Conservation (phyloP, 1,139 yeast genomes). For the Yueomyces sp. region DNA sequence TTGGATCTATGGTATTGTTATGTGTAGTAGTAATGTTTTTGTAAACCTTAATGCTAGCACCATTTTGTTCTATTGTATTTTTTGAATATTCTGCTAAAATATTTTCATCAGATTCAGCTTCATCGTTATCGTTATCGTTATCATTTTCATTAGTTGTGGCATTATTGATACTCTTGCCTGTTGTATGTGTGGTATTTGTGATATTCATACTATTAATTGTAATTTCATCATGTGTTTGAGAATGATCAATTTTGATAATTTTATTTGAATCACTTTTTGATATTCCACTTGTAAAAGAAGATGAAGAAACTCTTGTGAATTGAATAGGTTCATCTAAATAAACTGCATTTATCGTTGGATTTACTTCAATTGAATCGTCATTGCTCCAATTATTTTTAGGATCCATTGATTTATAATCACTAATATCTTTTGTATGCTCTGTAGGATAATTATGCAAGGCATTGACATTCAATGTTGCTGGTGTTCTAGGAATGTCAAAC, state of each 20-base stretch:
- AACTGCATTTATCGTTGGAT: conserved; percentile 4
- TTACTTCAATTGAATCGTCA: conserved; percentile 24
- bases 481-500: conserved; percentile 38
- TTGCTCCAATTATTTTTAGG: conserved; percentile 3
- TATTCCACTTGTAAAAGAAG: conserved; percentile 18
- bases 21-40: too few relatives aligned
- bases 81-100: not conserved
- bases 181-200: not conserved
- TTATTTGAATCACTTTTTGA: conserved; percentile 7
- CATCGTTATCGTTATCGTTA: not conserved
- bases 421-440: not conserved
- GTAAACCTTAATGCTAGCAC: too few relatives aligned
- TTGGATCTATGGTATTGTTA: not conserved
- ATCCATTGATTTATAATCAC: conserved; percentile 8
- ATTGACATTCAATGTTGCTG: conserved; percentile 46
- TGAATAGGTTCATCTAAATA: conserved; percentile 28
- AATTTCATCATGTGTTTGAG: not conserved
- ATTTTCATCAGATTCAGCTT: not conserved
- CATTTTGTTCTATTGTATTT: not conserved
- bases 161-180: not conserved
- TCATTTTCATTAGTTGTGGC: not conserved
- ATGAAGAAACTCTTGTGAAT: conserved; percentile 29
- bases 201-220: not conserved
- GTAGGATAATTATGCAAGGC: conserved; percentile 25
- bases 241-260: not conserved